A percentile compares a stretch with the other conserved stretches of the same genome.
phyloP scores from a whole-genome alignment of 805 yeast genomes.

The Candida endomychidarum region DNA sequence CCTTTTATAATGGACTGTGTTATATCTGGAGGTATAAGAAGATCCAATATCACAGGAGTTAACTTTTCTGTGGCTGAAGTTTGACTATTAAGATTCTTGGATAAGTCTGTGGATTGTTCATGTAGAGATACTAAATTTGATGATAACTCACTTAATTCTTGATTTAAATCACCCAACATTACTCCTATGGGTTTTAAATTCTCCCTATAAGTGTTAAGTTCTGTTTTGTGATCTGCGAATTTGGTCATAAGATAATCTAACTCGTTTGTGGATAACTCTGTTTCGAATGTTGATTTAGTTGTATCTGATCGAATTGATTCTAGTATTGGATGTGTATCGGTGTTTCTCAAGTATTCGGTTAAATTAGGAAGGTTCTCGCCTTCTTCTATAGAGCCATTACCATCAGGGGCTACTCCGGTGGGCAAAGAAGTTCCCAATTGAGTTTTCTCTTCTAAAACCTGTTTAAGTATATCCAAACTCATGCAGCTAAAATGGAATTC shows the following conservation, averaged over 20 bases:
- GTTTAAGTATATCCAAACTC: conserved; percentile 7
- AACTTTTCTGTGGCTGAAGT: conserved; percentile 41
- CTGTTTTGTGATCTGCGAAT: conserved; percentile 24
- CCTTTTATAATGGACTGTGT: conserved; percentile 58
- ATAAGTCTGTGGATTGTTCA: conserved; percentile 31
- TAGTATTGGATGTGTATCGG: conserved; percentile 5
- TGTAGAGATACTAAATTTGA: conserved; percentile 33
- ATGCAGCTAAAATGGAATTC: background rate
- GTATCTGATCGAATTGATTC: conserved; percentile 18
- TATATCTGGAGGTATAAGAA: conserved; percentile 72
- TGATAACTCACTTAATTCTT: conserved; percentile 40
- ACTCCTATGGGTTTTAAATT: conserved; percentile 51
- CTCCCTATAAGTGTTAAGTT: conserved; percentile 28
- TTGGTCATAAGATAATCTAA: conserved; percentile 11
- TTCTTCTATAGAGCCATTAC: too few relatives aligned
- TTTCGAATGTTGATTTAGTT: conserved; percentile 6
- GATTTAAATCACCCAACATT: conserved; percentile 56
- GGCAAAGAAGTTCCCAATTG: background rate
- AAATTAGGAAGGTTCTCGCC: too few relatives aligned
- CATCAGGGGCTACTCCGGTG: too few relatives aligned
- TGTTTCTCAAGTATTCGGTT: background rate
- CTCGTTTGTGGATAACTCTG: conserved; percentile 9
- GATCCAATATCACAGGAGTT: conserved; percentile 74
- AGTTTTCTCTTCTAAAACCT: background rate
- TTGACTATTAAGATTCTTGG: conserved; percentile 28